A percentile compares a stretch with the other conserved stretches of the same genome.
phyloP scores from a whole-genome alignment of 495 filamentous ascomycete genomes.

The Polyplosphaeria fusca region DNA sequence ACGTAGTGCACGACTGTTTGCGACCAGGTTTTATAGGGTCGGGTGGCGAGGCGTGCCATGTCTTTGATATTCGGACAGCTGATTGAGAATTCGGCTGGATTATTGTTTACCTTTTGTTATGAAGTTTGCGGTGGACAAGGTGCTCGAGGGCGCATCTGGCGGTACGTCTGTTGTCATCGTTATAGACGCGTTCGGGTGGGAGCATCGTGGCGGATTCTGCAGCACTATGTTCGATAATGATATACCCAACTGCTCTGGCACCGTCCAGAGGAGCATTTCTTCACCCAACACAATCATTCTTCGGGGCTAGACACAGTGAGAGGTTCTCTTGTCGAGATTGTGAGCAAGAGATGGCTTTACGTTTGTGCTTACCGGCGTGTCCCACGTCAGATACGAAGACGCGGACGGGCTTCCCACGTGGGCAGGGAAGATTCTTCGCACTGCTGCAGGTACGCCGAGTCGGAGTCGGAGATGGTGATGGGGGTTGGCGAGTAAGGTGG shows the following conservation, averaged over 20 bases:
- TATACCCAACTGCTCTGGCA: conserved; percentile 11
- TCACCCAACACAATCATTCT: too few species aligned
- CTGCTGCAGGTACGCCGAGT: not conserved
- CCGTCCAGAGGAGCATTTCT: not conserved
- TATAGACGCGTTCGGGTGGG: not conserved
- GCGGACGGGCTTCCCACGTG: not conserved
- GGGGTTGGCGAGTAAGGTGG: too few species aligned
- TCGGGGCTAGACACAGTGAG: too few species aligned
- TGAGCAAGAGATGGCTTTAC: not conserved
- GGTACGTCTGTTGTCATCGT: too few species aligned
- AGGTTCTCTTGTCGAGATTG: too few species aligned
- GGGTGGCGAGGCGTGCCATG: too few species aligned
- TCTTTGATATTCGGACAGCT: too few species aligned
- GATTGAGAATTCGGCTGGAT: too few species aligned
- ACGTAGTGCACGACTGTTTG: conserved; percentile 13
- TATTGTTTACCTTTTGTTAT: too few species aligned
- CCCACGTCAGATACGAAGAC: not conserved
- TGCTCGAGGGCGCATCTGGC: not conserved
- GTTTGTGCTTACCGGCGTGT: not conserved
- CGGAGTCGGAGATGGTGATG: not conserved
- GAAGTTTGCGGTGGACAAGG: not conserved
- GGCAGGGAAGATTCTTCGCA: not conserved
- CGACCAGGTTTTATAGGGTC: too few species aligned
- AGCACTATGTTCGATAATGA: conserved; percentile 9
- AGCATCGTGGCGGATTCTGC: not conserved